Conservation (phyloP, 2,329 filamentous ascomycete genomes). For the Talaromyces sp. region DNA sequence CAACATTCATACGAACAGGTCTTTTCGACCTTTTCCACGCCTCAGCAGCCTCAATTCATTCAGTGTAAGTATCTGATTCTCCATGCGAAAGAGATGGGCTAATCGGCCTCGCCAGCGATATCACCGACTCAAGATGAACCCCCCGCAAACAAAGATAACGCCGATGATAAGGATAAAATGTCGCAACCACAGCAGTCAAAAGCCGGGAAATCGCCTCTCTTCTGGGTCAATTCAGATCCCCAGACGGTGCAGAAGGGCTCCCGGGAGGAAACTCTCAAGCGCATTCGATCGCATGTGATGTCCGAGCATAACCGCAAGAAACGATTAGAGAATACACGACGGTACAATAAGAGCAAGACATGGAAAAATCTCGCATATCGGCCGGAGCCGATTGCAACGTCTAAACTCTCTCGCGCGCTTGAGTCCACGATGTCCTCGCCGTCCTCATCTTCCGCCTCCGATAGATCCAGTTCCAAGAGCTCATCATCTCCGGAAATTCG, state of each 20-base stretch:
- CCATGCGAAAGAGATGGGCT: not conserved
- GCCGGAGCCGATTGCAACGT: conserved; percentile 23
- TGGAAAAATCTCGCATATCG: conserved; percentile 39
- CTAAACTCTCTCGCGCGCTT: conserved; percentile 12
- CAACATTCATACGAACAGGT: conserved; percentile 27
- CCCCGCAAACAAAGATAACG: conserved; percentile 2
- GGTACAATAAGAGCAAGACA: conserved; percentile 36
- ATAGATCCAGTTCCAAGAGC: conserved; percentile 10
- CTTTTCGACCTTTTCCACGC: conserved; percentile 29
- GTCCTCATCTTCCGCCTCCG: conserved; percentile 5
- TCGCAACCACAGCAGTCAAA: conserved; percentile 35
- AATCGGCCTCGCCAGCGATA: not conserved
- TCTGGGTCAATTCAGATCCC: conserved; percentile 41
- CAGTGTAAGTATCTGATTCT: conserved; percentile 1
- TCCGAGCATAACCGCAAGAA: conserved; percentile 44
- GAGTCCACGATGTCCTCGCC: conserved; percentile 9
- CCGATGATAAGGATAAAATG: conserved; percentile 6
- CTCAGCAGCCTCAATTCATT: not conserved
- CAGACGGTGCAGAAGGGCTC: conserved; percentile 37
- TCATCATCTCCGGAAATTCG: conserved; percentile 16
- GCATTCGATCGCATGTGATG: conserved; percentile 44
- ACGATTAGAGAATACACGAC: conserved; percentile 38
- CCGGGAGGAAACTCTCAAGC: conserved; percentile 39
- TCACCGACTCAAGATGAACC: not conserved
- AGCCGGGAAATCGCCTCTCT: conserved; percentile 32